Evolutionary conservation across 345 rosid genomes (phyloP).

Genomic region (Gossypium herbaceum): DNA sequence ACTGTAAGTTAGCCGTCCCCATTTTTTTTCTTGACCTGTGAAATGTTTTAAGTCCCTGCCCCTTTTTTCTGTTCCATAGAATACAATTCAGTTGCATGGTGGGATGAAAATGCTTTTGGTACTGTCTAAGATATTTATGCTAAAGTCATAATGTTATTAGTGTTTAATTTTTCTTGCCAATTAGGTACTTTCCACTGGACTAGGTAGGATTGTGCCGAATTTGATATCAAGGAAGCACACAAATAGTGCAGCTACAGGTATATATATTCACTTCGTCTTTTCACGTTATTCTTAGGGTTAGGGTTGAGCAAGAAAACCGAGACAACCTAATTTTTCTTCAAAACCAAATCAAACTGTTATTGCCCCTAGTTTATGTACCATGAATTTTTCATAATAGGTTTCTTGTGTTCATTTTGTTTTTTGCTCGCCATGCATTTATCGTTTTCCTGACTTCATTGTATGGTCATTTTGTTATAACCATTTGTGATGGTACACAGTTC

Average conservation of each 20-base stretch:
- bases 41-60: background rate
- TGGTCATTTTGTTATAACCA: background rate
- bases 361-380: background rate
- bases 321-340: too few species aligned
- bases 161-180: constrained; percentile 22
- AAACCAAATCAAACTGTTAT: too few species aligned
- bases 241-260: constrained; percentile 97
- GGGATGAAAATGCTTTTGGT: constrained; percentile 4
- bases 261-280: background rate
- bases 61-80: background rate
- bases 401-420: background rate
- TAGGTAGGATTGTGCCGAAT: constrained; percentile 98
- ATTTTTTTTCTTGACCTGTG: background rate
- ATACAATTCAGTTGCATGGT: constrained; percentile 11
- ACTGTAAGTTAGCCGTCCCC: constrained; percentile 54
- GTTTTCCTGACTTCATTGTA: background rate
- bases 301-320: too few species aligned
- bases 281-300: background rate
- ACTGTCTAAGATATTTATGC: background rate
- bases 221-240: constrained; percentile 99
- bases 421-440: background rate
- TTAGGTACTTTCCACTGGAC: constrained; percentile 98
- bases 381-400: background rate
- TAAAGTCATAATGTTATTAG: constrained; percentile 3
- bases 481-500: constrained; percentile 47